Percentiles rank a stretch among this genome's conserved stretches.
Evolutionary conservation across 768 basidiomycete species (phyloP).

Genomic region (Collybia sp.): DNA sequence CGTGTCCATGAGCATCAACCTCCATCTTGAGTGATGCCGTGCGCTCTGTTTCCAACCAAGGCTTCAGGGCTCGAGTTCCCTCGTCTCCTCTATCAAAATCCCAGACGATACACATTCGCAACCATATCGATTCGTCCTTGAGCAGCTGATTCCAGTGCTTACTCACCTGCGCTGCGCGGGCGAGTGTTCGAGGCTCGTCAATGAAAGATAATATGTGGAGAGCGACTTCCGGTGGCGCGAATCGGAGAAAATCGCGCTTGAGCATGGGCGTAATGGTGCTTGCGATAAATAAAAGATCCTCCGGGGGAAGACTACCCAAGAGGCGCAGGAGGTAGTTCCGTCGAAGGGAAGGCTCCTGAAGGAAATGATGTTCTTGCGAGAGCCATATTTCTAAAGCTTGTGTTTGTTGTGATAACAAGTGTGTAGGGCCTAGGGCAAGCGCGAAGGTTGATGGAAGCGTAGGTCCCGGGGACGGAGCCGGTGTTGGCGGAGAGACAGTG

Average conservation of each 20-base stretch:
- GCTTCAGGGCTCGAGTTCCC: conserved; percentile 3
- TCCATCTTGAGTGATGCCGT: not conserved
- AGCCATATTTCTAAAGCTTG: too few species aligned
- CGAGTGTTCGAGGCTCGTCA: conserved; percentile 68
- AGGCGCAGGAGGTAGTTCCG: conserved; percentile 47
- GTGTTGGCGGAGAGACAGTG: conserved; percentile 54
- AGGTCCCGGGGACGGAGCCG: conserved; percentile 54
- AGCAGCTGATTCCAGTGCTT: conserved; percentile 66
- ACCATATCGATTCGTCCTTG: conserved; percentile 79
- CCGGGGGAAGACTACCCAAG: conserved; percentile 48
- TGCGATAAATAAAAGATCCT: conserved; percentile 65
- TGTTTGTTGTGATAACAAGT: not conserved
- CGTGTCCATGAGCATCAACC: not conserved
- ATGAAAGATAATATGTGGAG: conserved; percentile 74
- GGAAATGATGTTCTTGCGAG: not conserved
- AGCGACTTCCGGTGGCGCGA: conserved; percentile 55
- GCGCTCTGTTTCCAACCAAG: conserved; percentile 4
- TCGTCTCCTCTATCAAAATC: conserved; percentile 36
- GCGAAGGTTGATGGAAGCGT: conserved; percentile 10
- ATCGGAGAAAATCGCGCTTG: conserved; percentile 51
- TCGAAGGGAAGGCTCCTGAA: conserved; percentile 36
- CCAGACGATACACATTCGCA: conserved; percentile 59
- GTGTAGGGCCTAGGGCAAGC: conserved; percentile 12
- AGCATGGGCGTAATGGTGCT: conserved; percentile 60
- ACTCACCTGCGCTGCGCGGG: conserved; percentile 67